phyloP scores from a whole-genome alignment of 306 rosid species.

The Luffa acutangula region DNA sequence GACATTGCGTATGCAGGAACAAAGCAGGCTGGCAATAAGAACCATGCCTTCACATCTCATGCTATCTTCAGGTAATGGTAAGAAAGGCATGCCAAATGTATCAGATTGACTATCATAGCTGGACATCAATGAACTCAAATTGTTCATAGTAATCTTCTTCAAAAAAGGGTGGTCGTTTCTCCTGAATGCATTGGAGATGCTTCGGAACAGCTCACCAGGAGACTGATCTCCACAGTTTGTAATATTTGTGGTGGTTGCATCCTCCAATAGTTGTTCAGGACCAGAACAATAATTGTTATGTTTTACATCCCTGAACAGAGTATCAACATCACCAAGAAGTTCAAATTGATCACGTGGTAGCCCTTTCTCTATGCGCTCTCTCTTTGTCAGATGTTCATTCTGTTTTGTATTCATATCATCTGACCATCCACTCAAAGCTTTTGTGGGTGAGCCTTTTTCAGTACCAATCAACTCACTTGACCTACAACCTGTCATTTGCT shows the following conservation, averaged over 20 bases:
- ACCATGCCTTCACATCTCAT: slow-evolving; percentile 97
- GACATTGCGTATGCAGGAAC: slow-evolving; percentile 90
- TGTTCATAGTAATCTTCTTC: slow-evolving; percentile 61
- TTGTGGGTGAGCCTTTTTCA: slow-evolving; percentile 21
- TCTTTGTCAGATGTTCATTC: slow-evolving; percentile 39
- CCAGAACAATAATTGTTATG: slow-evolving; percentile 33
- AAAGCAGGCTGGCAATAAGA: slow-evolving; percentile 82
- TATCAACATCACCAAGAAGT: slow-evolving; percentile 65
- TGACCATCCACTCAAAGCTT: slow-evolving; percentile 24
- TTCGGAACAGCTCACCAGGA: slow-evolving; percentile 71
- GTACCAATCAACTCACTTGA: slow-evolving; percentile 34
- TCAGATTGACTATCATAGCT: slow-evolving; percentile 87
- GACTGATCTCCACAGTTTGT: slow-evolving; percentile 39
- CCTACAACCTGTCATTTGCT: slow-evolving; percentile 63
- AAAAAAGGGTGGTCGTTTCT: slow-evolving; percentile 77
- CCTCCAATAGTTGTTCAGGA: slow-evolving; percentile 31
- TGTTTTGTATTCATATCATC: slow-evolving; percentile 47
- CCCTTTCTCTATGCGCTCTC: slow-evolving; percentile 47
- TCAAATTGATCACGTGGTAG: slow-evolving; percentile 49
- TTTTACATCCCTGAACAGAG: slow-evolving; percentile 63
- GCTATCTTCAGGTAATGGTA: slow-evolving; percentile 64
- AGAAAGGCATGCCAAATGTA: slow-evolving; percentile 76
- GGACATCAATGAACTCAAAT: slow-evolving; percentile 65
- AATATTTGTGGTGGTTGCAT: slow-evolving; percentile 24
- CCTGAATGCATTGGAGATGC: slow-evolving; percentile 65